Base-by-base conservation (phyloP, 345 rosid species). In the Hirschfeldia incana region DNA sequence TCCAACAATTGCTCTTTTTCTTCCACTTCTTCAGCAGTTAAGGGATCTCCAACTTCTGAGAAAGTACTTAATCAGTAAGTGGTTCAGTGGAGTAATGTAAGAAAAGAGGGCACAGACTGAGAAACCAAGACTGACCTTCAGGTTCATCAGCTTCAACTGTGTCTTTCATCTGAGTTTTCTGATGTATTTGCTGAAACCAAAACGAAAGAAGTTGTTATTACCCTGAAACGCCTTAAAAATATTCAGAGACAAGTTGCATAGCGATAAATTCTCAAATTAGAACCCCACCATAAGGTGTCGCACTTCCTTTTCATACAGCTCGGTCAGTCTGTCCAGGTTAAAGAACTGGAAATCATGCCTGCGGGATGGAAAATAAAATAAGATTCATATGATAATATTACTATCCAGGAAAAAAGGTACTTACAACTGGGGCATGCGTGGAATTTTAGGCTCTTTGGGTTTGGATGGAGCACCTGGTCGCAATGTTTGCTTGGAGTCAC, bases 321-420 rank as follows among this genome's bases (percentile, higher is more conserved):
- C 98, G 39, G 89, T 95, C 69, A 95, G 80, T 89, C 99, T n/a
- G 86, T 88, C 53, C 53, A 11, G 53, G 86, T 95, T 93, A 76
- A 95, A 95, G 85, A 95, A 95, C 87, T 95, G 98, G 80, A 89
- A 95, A 79, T 93, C 99, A 42, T 95, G 99, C 87, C 99, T 95
- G 88, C 46, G 15, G 80, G 74, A 32, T 67, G 70, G 29, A 69
- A 27, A 64, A 51, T 30, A 72, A 69, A 53, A 28, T 57, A 34
- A 57, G 39, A 7, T 29, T 49, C 53, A 17, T 53, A 51, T 16
- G 44, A 80, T 37, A 67, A 53, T 36, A 36, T 49, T 44, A 55
- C 17, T 7, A 64, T 59, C 28, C 37, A 34, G 44, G 28, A n/a
- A 46, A 33, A 33, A 65, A 58, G 73, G 70, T 39, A 65, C 93